Evolutionary conservation across 2,329 filamentous ascomycete genomes (phyloP), one percentile per base, ranked within the genome.

Genomic region (Fusarium dlaminii): DNA sequence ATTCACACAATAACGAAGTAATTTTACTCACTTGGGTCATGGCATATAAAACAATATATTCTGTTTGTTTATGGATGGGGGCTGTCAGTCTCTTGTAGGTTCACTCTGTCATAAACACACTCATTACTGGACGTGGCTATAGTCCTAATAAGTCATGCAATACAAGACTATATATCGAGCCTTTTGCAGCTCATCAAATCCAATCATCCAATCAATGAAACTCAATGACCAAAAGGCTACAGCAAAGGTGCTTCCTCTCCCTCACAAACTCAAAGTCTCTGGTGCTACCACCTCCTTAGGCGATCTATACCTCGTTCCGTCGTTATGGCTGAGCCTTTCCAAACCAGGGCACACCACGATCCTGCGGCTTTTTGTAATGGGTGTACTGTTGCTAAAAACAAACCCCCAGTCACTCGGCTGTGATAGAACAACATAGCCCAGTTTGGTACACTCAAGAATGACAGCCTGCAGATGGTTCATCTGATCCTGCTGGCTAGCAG

Each of bases 371-470:
- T 40, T 51, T 34, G 18, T 13, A 3, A 43, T 27, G 29, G 46
- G 29, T 27, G 29, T 46, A 15, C 43, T 66, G 37, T 30, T 62
- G 5, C 52, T 66, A 60, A 79, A 80, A 20, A 79, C 63, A 57
- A 84, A 82, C 3, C 69, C 63, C 78, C 81, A 85, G 39, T 85
- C 84, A 13, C 78, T 77, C 1, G 84, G 83, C 57, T 86, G 84
- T 9, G 84, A 86, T 37, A 86, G 77, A 12, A 86, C 58, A 24
- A 82, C 59, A 64, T 85, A 84, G 17, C 85, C 85, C 32, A 86
- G 77, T 56, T 80, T 83, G 24, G 82, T 77, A 42, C 81, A 84
- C 72, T 85, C 84, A 8, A 80, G 67, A 24, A 85, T 81, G 18
- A 86, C 79, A 18, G 79, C 81, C 49, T 83, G 78, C 8, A 86